These are phyloP conservation scores for Microbotryum violaceum DNA, from an alignment of 1,284 basidiomycete species.

Conservation along the genomic window DNA sequence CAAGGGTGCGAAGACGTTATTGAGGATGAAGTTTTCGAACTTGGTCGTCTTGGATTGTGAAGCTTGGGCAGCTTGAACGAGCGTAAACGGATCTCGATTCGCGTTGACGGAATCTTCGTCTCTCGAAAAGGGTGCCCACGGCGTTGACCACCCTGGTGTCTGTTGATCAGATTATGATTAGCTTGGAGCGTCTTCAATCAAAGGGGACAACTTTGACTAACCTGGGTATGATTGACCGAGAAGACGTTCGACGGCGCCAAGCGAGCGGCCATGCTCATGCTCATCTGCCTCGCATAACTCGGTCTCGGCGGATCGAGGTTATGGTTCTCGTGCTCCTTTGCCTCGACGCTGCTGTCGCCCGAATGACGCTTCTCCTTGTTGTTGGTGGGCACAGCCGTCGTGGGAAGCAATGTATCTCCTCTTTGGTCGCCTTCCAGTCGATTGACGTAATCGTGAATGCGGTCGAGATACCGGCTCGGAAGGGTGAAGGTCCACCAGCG, in stretches of 20 bases:
- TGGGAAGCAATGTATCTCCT: neutral
- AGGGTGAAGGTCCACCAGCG: slow-evolving; percentile 37
- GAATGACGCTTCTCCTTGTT: neutral
- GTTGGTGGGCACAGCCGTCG: neutral
- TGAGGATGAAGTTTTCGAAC: slow-evolving; percentile 38
- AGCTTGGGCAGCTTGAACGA: slow-evolving; percentile 7
- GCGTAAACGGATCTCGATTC: slow-evolving; percentile 23
- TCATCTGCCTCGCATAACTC: slow-evolving; percentile 18
- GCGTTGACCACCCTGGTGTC: slow-evolving; percentile 31
- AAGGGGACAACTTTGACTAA: neutral
- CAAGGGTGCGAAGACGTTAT: slow-evolving; percentile 47
- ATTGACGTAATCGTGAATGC: slow-evolving; percentile 31
- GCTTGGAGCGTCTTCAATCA: too few species aligned
- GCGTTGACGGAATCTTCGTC: neutral
- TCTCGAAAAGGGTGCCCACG: slow-evolving; percentile 29
- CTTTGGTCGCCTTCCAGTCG: neutral
- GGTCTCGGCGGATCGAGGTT: neutral
- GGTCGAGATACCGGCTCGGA: slow-evolving; percentile 32
- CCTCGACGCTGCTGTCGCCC: neutral
- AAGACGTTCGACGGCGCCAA: slow-evolving; percentile 23
- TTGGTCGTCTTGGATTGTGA: slow-evolving; percentile 42
- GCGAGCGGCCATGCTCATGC: slow-evolving; percentile 13
- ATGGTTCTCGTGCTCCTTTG: neutral
- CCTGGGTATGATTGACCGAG: slow-evolving; percentile 29
- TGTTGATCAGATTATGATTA: neutral